Base-by-base conservation (phyloP, 2,329 filamentous ascomycete species). In the Epichloe amarillans region DNA sequence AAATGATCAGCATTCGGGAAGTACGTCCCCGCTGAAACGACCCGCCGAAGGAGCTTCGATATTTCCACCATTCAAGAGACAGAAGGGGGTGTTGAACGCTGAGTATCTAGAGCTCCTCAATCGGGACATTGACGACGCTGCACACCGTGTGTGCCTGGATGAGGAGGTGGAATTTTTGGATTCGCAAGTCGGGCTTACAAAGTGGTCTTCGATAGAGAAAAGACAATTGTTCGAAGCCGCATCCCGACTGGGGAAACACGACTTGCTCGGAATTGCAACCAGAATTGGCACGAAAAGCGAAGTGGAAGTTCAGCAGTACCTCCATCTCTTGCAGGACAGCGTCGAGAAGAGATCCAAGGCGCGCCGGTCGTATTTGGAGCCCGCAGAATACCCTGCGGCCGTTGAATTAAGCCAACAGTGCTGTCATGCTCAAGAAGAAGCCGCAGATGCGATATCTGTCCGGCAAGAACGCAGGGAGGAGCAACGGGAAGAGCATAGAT, bases 171-270 rank as follows among this genome's bases (percentile, higher is more conserved):
- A 65, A 15, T 60, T 74, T 51, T 59, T 67, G 52, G 63, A 46
- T 47, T 68, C 37, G 74, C 85, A 88, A 58, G 68, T 89, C 47
- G 89, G 88, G 21, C 72, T 80, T 26, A 80, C 82, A 1, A 57
- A 67, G 11, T 97, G 91, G 91, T 82, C 77, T 0, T 54, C 75
- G 0, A 58, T 69, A 1, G 90, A 96, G 61, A 95, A 95, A 62
- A 69, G 75, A 1, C 57, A 70, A 0, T 77, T 95, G 52, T 95
- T 88, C 62, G 70, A 76, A 14, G 75, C 79, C 0, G 64, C 94
- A 3, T 71, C 75, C 1, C 77, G 77, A 0, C 72, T 84, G 2
- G 88, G 88, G 0, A 75, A 70, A 48, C 75, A 80, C 57, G 71
- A 88, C 54, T 58, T 84, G 1, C 66, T 66, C 2, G 77, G 74